A percentile compares a stretch with the other conserved stretches of the same genome.
phyloP scores from a whole-genome alignment of 108 stramenopile species.

The Stephanodiscus minutulus region DNA sequence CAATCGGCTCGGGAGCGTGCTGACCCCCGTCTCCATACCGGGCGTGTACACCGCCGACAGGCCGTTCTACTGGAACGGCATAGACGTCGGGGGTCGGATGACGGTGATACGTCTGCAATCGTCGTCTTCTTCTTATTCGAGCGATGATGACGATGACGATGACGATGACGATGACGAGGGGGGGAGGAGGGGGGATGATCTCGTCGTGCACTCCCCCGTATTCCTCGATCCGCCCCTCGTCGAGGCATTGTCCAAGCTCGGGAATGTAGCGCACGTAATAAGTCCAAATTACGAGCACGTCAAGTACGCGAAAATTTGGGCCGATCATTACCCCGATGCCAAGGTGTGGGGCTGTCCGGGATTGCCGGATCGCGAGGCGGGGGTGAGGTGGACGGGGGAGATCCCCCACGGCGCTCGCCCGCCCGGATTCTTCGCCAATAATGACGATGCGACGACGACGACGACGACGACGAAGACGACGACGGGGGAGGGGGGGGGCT shows the following conservation, averaged over 20 bases:
- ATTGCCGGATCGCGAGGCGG: slow-evolving; percentile 54
- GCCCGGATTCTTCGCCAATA: slow-evolving; percentile 22
- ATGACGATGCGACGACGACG: background rate
- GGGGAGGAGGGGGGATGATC: slow-evolving; percentile 9
- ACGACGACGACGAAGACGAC: background rate
- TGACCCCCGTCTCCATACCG: slow-evolving; percentile 66
- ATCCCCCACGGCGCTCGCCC: slow-evolving; percentile 61
- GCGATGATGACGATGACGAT: too few relatives aligned
- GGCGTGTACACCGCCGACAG: slow-evolving; percentile 79
- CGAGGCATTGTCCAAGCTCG: slow-evolving; percentile 57
- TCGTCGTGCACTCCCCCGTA: slow-evolving; percentile 83
- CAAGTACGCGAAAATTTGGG: slow-evolving; percentile 76
- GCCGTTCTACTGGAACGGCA: slow-evolving; percentile 84
- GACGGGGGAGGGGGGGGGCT: too few relatives aligned
- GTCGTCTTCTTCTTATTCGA: slow-evolving; percentile 5
- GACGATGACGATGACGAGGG: too few relatives aligned
- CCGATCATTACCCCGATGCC: slow-evolving; percentile 60
- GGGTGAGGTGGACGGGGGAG: slow-evolving; percentile 70
- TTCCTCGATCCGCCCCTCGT: slow-evolving; percentile 54
- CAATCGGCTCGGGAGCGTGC: slow-evolving; percentile 60
- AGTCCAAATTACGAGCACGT: slow-evolving; percentile 89
- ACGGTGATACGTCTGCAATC: slow-evolving; percentile 62
- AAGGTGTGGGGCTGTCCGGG: slow-evolving; percentile 87
- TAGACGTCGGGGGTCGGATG: slow-evolving; percentile 87
- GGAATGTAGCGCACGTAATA: slow-evolving; percentile 73